Evolutionary conservation across 2,329 filamentous ascomycete genomes (phyloP).

Genomic region (Penicillium frequentans): DNA sequence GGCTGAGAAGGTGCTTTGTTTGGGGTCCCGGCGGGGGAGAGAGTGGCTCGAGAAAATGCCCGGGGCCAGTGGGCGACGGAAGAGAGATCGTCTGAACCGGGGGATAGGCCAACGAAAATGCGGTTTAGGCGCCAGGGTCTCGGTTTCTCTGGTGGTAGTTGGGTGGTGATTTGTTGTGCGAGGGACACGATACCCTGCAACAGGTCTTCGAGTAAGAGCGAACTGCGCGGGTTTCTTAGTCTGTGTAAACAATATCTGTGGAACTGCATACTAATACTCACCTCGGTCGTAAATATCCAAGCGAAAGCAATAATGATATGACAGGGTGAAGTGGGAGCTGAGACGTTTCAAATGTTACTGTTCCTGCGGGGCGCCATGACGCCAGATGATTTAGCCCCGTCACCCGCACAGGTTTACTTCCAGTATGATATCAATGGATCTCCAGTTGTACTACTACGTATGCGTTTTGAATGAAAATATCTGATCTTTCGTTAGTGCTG

Average conservation of each 20-base stretch:
- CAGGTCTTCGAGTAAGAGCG: not conserved
- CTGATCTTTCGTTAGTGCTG: no score
- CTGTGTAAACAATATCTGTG: not conserved
- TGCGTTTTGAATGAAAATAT: no score
- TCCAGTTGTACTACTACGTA: no score
- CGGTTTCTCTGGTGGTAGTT: slow-evolving; percentile 2
- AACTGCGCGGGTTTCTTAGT: not conserved
- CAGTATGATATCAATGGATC: not conserved
- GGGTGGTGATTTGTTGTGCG: not conserved
- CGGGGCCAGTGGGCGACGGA: slow-evolving; percentile 11
- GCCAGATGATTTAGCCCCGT: not conserved
- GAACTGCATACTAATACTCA: not conserved
- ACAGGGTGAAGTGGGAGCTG: not conserved
- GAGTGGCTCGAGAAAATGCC: slow-evolving; percentile 12
- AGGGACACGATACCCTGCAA: not conserved
- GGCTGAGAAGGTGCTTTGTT: slow-evolving; percentile 40
- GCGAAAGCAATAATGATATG: not conserved
- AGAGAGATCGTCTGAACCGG: slow-evolving; percentile 15
- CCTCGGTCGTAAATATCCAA: not conserved
- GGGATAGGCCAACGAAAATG: slow-evolving; percentile 19
- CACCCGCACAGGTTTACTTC: not conserved
- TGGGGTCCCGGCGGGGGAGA: slow-evolving; percentile 13
- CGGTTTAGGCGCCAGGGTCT: slow-evolving; percentile 31
- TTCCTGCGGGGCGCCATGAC: not conserved
- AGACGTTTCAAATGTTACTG: not conserved